phyloP scores from a whole-genome alignment of 73 alveolate species.

The Uronychia binucleata region DNA sequence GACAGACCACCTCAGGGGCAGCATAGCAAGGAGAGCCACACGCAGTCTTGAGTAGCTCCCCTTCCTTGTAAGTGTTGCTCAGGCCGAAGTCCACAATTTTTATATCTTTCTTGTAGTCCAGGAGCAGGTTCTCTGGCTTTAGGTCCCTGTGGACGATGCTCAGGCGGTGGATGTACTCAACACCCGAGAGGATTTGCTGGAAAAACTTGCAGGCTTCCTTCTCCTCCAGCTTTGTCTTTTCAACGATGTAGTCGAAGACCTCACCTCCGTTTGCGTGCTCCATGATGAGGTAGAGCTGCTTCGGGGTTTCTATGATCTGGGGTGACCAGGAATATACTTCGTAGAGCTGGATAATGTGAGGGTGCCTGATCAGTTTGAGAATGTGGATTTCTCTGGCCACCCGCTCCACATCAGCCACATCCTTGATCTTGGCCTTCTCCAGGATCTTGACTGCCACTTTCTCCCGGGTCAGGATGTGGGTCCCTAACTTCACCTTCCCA shows the following conservation, averaged over 20 bases:
- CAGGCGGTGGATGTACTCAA: slow-evolving; percentile 69
- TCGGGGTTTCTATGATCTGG: slow-evolving; percentile 79
- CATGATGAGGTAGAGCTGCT: slow-evolving; percentile 79
- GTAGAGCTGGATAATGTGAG: slow-evolving; percentile 77
- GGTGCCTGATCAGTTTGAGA: slow-evolving; percentile 73
- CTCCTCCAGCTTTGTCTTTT: slow-evolving; percentile 64
- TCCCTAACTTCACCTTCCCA: slow-evolving; percentile 58
- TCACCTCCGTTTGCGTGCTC: slow-evolving; percentile 78
- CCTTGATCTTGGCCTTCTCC: slow-evolving; percentile 71
- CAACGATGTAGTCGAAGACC: slow-evolving; percentile 69
- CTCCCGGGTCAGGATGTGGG: slow-evolving; percentile 56
- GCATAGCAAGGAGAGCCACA: slow-evolving; percentile 90
- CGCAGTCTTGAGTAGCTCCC: slow-evolving; percentile 70
- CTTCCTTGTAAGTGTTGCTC: slow-evolving; percentile 68
- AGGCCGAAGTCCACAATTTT: slow-evolving; percentile 82
- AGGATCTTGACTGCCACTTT: slow-evolving; percentile 84
- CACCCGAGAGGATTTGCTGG: slow-evolving; percentile 68
- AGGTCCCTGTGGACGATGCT: slow-evolving; percentile 81
- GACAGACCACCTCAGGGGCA: slow-evolving; percentile 78
- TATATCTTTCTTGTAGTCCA: slow-evolving; percentile 59
- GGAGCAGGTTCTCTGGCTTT: slow-evolving; percentile 79
- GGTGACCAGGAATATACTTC: too few species aligned
- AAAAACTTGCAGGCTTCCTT: slow-evolving; percentile 69
- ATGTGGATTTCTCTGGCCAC: slow-evolving; percentile 78
- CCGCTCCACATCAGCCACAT: slow-evolving; percentile 72